Base-by-base conservation (phyloP, 192 early-diverging fungal genomes). In the Linnemannia schmuckeri region DNA sequence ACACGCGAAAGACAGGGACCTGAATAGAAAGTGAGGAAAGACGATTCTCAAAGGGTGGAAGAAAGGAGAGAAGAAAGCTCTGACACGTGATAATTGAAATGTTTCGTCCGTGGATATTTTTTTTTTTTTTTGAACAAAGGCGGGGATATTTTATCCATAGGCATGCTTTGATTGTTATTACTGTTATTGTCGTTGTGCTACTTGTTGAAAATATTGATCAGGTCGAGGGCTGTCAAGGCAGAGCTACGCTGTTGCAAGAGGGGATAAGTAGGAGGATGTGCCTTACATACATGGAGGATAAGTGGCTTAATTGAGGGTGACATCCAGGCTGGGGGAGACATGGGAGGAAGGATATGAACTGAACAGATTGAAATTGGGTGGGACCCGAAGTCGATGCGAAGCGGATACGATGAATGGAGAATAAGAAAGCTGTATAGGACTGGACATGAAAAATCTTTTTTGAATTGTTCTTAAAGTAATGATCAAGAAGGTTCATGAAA, bases 1-100 rank as follows among this genome's bases (percentile, higher is more conserved):
- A 74, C 40, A 74, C 72, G 46, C 37, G 72, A 74, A 44, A 24
- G 72, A 74, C 40, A 74, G 72, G 42, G 46, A 52, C 27, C 40
- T 33, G 54, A 8, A 20, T 2, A 35, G 30, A 38, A 35, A 1
- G 15, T 13, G 44, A 13, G 44, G 2, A 13, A 10, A 46, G 15
- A 2, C 13, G 44, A 15, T 37, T 37, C 3, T 37, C 37, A 37
- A 12, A 13, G 22, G 0, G 27, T 55, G 35, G 18, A 18, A 75
- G 47, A 30, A n/a, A 37, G 9, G 1, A 30, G 1, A 40, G 8
- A 52, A 27, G n/a, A 30, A 22, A 74, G 17, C 37, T 10, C 42
- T 38, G 42, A 42, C 46, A 44, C 61, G 61, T 66, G 61, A 66
- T 66, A 66, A 66, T 66, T 66, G 4, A 24, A 24, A 61, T 33